phyloP scores from a whole-genome alignment of 176 grass and related monocot species.

The barley (Hordeum vulgare) region DNA sequence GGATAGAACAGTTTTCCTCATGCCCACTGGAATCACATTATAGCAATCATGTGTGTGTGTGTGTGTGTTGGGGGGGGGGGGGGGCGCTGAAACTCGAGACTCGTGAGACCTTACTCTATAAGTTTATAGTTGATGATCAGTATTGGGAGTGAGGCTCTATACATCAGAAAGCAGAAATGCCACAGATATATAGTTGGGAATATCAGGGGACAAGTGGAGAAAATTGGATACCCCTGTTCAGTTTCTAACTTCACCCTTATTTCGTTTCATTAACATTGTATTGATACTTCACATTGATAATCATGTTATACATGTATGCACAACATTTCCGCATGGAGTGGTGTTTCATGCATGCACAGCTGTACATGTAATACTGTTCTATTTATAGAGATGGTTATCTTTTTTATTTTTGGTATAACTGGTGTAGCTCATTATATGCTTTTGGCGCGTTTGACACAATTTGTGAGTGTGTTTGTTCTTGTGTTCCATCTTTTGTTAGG shows the following conservation, averaged over 20 bases:
- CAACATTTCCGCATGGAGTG: background rate
- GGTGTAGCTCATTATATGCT: background rate
- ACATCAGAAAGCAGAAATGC: background rate
- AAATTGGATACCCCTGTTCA: background rate
- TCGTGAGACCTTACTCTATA: background rate
- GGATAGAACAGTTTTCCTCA: background rate
- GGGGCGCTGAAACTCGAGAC: background rate
- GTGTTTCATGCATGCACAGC: background rate
- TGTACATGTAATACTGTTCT: background rate
- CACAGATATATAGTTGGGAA: background rate
- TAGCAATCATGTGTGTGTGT: background rate
- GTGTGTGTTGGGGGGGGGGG: too few species aligned
- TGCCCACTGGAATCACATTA: background rate
- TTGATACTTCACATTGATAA: background rate
- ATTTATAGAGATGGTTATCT: background rate
- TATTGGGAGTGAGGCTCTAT: background rate
- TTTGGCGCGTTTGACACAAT: background rate
- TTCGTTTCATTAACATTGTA: background rate
- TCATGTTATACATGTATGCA: background rate
- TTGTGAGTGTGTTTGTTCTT: background rate
- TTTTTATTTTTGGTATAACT: background rate
- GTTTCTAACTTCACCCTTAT: background rate
- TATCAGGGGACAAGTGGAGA: background rate
- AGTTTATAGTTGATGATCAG: background rate
- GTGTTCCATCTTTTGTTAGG: conserved; percentile 13